phyloP scores from a whole-genome alignment of 2,329 filamentous ascomycete species.

The Macrophomina tecta region DNA sequence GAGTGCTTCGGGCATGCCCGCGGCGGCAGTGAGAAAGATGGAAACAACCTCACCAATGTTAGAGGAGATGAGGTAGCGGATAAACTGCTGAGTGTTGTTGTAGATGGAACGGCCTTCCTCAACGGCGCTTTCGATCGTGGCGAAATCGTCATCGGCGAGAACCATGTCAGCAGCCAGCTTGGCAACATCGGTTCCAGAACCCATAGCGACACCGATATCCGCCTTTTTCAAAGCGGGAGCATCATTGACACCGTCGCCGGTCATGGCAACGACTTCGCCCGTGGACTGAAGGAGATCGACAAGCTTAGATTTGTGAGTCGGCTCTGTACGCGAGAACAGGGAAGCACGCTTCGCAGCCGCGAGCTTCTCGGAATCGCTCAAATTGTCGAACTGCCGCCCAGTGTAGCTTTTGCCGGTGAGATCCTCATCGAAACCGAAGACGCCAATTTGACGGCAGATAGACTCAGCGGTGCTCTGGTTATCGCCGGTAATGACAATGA shows the following conservation, averaged over 20 bases:
- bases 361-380: slow-evolving; percentile 79
- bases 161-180: slow-evolving; percentile 99
- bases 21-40: slow-evolving; percentile 94
- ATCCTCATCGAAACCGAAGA: slow-evolving; percentile 83
- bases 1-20: slow-evolving; percentile 96
- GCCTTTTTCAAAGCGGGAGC: slow-evolving; percentile 97
- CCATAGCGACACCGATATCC: slow-evolving; percentile 99
- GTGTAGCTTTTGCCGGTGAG: slow-evolving; percentile 92
- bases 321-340: slow-evolving; percentile 95
- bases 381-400: slow-evolving; percentile 88
- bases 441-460: slow-evolving; percentile 95
- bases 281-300: slow-evolving; percentile 93
- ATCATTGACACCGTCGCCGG: slow-evolving; percentile 97
- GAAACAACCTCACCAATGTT: slow-evolving; percentile 99
- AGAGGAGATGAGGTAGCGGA: slow-evolving; percentile 97
- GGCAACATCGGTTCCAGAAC: slow-evolving; percentile 94
- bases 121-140: slow-evolving; percentile 93
- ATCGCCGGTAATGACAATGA: slow-evolving; percentile 97
- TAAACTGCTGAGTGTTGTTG: slow-evolving; percentile 99
- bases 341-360: slow-evolving; percentile 84
- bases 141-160: slow-evolving; percentile 97
- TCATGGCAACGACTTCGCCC: slow-evolving; percentile 98
- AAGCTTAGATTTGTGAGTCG: slow-evolving; percentile 94
- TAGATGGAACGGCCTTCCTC: slow-evolving; percentile 98
- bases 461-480: slow-evolving; percentile 97